Base-by-base conservation (phyloP, 768 basidiomycete species). In the Jaapia argillacea region DNA sequence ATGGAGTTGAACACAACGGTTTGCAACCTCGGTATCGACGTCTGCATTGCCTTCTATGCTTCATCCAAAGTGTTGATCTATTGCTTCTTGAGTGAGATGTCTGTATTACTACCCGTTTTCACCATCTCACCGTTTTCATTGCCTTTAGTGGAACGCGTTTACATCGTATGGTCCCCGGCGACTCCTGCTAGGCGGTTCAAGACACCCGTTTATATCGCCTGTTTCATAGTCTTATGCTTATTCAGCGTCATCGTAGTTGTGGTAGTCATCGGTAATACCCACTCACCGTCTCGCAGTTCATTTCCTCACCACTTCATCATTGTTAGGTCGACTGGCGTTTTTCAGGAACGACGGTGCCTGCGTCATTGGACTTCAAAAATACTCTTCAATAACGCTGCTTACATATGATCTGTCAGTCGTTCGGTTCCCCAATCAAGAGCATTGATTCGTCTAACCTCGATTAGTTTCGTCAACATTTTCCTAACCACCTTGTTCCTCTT, bases 31-130 rank as follows among this genome's bases (percentile, higher is more conserved):
- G 71, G 65, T 2, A 69, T 74, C 40, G 63, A 67, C 43, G 53
- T 67, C 23, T 73, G 70, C 53, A 63, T 73, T 39, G 45, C 53
- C 3, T 57, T 70, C 46, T 71, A 70, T 46, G 58, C 64, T 1
- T 54, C 62, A 7, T 64, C 68, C 4, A 71, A 74, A 47, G 42
- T 73, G 5, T 61, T 73, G 33, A 67, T 74, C 4, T 76, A 74
- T 48, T 55, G 62, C 4, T 75, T 73, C 49, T 61, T 74, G 22
- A 60, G 63, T 58, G 41, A 40, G 43, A 42, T 38, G 10, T 38
- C 37, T 38, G 51, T 24, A 7, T 43, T n/a, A 40, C 41, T 16
- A n/a, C n/a, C n/a, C n/a, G n/a, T n/a, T n/a, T n/a, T n/a, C 31
- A 24, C 10, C 22, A 4, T 28, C 25, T 10, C 18, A 36, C 24